Conservation (phyloP, 257 asterid genomes). For the Euphrasia confusa region DNA sequence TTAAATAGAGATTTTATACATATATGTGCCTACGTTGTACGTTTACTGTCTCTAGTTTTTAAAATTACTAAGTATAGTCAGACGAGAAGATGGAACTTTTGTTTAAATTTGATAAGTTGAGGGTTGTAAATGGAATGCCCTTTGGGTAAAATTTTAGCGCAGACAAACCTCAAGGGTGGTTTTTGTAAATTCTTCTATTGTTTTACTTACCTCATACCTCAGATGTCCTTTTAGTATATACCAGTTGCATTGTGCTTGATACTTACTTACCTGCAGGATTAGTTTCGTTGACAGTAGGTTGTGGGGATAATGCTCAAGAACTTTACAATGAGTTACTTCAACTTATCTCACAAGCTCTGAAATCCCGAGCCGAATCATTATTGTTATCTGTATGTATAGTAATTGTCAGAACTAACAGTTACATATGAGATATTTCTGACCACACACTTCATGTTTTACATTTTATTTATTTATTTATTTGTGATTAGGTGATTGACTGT, state of each 20-base stretch:
- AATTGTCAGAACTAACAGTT: not conserved
- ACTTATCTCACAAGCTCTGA: conserved; percentile 28
- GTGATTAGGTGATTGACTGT: conserved; percentile 27
- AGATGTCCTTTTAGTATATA: no score
- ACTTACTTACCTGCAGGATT: conserved; percentile 25
- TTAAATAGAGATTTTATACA: not conserved
- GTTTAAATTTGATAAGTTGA: no score
- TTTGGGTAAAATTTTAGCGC: no score
- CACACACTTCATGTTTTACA: not conserved
- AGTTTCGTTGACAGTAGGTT: conserved; percentile 32
- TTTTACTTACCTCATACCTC: no score
- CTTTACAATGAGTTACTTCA: conserved; percentile 30
- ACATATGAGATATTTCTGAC: not conserved
- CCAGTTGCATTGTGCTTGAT: conserved; percentile 7
- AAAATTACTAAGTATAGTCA: no score
- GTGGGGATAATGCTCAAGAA: conserved; percentile 33
- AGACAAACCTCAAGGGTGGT: no score
- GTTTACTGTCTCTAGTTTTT: no score
- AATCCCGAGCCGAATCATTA: conserved; percentile 18
- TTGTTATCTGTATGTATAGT: conserved; percentile 29
- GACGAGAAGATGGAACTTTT: no score
- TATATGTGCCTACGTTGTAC: not conserved
- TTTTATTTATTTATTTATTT: not conserved
- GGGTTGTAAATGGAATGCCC: no score
- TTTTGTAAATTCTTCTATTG: no score